Percentiles rank a stretch among this genome's conserved stretches.
Evolutionary conservation across 768 basidiomycete genomes (phyloP).

Genomic region (Termitomyces sp.): DNA sequence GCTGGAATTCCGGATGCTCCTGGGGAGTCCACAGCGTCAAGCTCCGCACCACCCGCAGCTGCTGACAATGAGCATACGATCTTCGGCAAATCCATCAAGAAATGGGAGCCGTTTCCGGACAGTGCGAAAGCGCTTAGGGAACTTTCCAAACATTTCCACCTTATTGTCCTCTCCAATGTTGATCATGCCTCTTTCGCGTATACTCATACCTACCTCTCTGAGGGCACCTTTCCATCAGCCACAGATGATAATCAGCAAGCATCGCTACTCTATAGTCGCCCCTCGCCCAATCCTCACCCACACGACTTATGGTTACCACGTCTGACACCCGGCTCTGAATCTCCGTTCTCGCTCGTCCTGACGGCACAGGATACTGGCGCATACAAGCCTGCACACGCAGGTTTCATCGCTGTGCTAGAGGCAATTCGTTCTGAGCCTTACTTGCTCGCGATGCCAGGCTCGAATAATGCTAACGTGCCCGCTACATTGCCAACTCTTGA

Average conservation of each 20-base stretch:
- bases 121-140: constrained; percentile 56
- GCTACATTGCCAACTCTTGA: constrained; percentile 21
- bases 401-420: constrained; percentile 50
- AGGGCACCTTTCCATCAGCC: constrained; percentile 27
- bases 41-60: constrained; percentile 15
- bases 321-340: constrained; percentile 38
- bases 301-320: constrained; percentile 44
- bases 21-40: constrained; percentile 18
- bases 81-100: constrained; percentile 59
- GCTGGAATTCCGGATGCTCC: constrained; percentile 5
- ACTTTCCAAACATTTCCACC: constrained; percentile 62
- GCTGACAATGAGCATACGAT: constrained; percentile 33
- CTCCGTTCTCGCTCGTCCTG: constrained; percentile 63
- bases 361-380: constrained; percentile 74
- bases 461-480: constrained; percentile 12
- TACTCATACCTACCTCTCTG: constrained; percentile 56
- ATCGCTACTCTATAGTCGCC: constrained; percentile 26
- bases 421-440: constrained; percentile 39
- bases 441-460: constrained; percentile 29
- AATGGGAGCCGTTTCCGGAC: constrained; percentile 71
- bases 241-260: constrained; percentile 8
- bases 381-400: constrained; percentile 66
- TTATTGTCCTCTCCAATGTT: constrained; percentile 76
- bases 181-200: constrained; percentile 61
- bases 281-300: constrained; percentile 32